Base-by-base conservation (phyloP, 139 green algal species). In the Tetradesmus obliquus region DNA sequence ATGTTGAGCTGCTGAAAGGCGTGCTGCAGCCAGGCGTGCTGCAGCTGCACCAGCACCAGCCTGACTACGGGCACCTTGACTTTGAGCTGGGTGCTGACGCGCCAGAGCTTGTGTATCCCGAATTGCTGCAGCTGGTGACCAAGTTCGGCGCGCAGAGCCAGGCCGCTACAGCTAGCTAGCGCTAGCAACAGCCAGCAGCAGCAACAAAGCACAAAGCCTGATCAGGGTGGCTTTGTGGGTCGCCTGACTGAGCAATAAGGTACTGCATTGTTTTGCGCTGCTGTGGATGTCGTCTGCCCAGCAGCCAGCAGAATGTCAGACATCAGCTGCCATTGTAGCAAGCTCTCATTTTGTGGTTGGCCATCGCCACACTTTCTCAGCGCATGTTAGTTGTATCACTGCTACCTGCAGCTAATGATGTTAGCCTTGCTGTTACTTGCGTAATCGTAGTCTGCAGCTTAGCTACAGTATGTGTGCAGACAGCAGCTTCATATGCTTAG, bases 21-120 rank as follows among this genome's bases (percentile, higher is more conserved):
- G 85, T 55, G 12, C 89, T 97, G 69, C 89, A 86, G 1, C 55
- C 76, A 9, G 88, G 86, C 2, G 53, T 86, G 0, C 79, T 97
- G 69, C 83, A 72, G 24, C 79, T 91, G 9, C 84, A 88, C 55
- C 92, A 97, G n/a, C 60, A 91, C 13, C 90, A 95, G 84, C 90
- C 89, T 3, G 88, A 79, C 22, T 97, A 97, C 79, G 93, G 91
- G 19, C 95, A 97, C 91, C 88, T 97, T 9, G 95, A 97, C 81
- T 96, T 95, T 81, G 94, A 93, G 1, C 94, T 95, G 91, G 95
- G 93, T 5, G 79, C 90, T 10, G 88, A 95, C 80, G 91, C 95
- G 2, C 72, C 91, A 2, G 15, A 32, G 9, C 45, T 55, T 0
- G 81, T 95, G 6, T 97, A 97, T 79, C 93, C 94, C 0, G 32